A percentile compares a stretch with the other conserved stretches of the same genome.
phyloP scores from a whole-genome alignment of 108 stramenopile species.

The Skeletonema potamos region DNA sequence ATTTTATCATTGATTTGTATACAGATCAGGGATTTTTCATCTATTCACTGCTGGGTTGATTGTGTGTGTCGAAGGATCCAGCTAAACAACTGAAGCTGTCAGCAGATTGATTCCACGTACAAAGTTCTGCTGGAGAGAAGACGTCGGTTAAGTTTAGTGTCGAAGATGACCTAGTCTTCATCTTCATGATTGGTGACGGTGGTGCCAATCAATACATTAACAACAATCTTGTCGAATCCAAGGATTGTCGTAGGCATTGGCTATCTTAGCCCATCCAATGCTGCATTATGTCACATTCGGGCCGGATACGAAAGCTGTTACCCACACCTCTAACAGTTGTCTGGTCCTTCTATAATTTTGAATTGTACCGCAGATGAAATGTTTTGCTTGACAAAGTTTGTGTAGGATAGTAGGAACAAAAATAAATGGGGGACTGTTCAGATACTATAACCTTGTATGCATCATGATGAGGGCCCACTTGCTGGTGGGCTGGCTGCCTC shows the following conservation, averaged over 20 bases:
- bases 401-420: too few species aligned
- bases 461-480: too few species aligned
- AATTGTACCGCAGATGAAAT: slow-evolving; percentile 45
- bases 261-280: too few species aligned
- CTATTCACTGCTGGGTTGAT: slow-evolving; percentile 54
- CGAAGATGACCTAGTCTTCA: slow-evolving; percentile 51
- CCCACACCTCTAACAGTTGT: slow-evolving; percentile 7
- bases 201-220: slow-evolving; percentile 67
- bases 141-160: slow-evolving; percentile 46
- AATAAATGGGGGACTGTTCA: too few species aligned
- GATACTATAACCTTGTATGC: too few species aligned
- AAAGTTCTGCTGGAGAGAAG: slow-evolving; percentile 5
- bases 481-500: too few species aligned
- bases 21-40: slow-evolving; percentile 66
- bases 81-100: not conserved
- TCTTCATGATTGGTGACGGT: slow-evolving; percentile 73
- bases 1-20: slow-evolving; percentile 67
- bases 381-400: too few species aligned
- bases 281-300: too few species aligned
- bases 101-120: not conserved
- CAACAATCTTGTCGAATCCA: not conserved
- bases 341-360: not conserved
- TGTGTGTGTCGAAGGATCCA: slow-evolving; percentile 8
- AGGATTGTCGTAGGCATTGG: too few species aligned
- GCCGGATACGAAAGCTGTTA: slow-evolving; percentile 27